phyloP scores from a whole-genome alignment of 306 rosid species.

The Sicyos baderoa region DNA sequence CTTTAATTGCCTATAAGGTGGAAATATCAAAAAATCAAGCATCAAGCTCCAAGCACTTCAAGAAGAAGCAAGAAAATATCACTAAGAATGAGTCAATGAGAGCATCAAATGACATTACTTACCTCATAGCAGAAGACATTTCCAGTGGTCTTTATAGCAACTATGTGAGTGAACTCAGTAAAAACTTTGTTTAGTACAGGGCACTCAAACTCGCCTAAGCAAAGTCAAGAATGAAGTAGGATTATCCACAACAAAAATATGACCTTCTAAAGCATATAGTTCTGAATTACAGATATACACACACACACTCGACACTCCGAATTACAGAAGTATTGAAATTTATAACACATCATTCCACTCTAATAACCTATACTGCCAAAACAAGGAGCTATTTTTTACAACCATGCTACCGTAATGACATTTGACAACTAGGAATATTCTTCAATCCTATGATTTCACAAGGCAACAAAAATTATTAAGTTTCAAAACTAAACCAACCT shows the following conservation, averaged over 20 bases:
- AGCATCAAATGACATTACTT: conserved; percentile 17
- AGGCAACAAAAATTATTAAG: background rate
- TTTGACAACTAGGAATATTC: background rate
- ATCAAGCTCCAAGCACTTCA: conserved; percentile 2
- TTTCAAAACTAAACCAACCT: conserved; percentile 35
- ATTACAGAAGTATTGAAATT: background rate
- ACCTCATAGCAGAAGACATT: conserved; percentile 97
- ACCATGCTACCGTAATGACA: background rate
- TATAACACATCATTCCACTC: background rate
- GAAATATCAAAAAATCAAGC: conserved; percentile 15
- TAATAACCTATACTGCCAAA: background rate
- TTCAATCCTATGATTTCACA: conserved; percentile 5
- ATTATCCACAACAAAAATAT: background rate
- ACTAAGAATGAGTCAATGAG: background rate
- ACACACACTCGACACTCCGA: background rate
- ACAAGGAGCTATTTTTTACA: background rate
- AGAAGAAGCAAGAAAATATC: background rate
- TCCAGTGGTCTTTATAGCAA: conserved; percentile 93
- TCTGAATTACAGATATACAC: background rate
- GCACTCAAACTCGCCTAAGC: conserved; percentile 82
- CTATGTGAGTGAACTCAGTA: conserved; percentile 90
- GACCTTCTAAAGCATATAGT: background rate
- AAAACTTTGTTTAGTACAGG: conserved; percentile 95
- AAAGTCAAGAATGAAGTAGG: conserved; percentile 8
- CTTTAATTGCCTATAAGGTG: conserved; percentile 64